Conservation (phyloP, 441 rosid species). For the Corymbia citriodora region DNA sequence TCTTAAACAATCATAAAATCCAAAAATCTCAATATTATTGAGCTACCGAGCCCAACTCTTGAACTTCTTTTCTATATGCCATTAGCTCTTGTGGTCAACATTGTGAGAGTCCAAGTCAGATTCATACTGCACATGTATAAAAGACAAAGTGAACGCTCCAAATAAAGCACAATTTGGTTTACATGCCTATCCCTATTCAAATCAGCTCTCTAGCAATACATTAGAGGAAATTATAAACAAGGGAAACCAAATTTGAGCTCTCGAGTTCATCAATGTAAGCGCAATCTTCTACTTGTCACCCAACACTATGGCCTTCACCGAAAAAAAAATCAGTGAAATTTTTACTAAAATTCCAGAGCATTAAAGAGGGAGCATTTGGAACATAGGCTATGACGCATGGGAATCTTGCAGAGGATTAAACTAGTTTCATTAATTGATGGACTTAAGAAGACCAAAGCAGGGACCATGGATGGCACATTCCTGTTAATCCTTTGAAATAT, state of each 20-base stretch:
- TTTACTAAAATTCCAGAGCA: background rate
- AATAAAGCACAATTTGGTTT: no score
- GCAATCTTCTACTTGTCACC: background rate
- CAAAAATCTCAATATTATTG: background rate
- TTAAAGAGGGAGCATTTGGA: background rate
- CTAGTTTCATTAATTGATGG: background rate
- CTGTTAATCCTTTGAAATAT: background rate
- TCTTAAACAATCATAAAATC: background rate
- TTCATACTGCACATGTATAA: background rate
- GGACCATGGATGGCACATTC: background rate
- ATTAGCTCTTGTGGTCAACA: background rate
- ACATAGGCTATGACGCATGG: background rate
- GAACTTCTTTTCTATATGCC: background rate
- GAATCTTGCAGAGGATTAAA: background rate
- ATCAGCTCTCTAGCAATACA: background rate
- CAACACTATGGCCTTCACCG: background rate
- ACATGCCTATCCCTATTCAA: no score
- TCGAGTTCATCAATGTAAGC: background rate
- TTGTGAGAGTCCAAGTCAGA: background rate
- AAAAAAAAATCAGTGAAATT: background rate
- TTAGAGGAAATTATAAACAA: background rate
- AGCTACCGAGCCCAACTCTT: background rate
- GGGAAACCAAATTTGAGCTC: background rate
- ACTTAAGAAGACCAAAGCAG: background rate
- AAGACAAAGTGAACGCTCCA: background rate